phyloP scores from a whole-genome alignment of 345 rosid genomes.

The Euphorbia peplus region DNA sequence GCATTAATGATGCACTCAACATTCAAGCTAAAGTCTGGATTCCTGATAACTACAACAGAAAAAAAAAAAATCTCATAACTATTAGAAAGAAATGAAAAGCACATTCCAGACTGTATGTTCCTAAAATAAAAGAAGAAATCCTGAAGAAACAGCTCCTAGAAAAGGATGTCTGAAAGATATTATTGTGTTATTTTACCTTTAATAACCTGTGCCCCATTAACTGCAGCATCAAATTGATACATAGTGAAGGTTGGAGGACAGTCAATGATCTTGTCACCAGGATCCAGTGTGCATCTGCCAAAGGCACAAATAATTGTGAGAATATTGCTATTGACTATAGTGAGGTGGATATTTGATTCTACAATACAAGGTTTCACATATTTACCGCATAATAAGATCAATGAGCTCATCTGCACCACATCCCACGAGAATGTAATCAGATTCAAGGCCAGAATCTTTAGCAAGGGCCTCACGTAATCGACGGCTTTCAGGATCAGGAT shows the following conservation, averaged over 20 bases:
- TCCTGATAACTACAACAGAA: conserved; percentile 60
- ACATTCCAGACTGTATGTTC: too few relatives aligned
- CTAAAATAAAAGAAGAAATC: not conserved
- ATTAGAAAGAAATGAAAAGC: too few relatives aligned
- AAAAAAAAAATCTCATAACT: too few relatives aligned
- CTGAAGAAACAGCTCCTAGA: not conserved
- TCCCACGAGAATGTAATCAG: conserved; percentile 82
- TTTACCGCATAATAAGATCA: conserved; percentile 93
- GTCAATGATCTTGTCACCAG: conserved; percentile 90
- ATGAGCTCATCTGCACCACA: conserved; percentile 97
- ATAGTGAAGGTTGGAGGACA: conserved; percentile 98
- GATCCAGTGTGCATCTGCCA: conserved; percentile 84
- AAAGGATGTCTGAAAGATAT: not conserved
- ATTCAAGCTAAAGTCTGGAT: conserved; percentile 80
- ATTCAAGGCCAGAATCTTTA: conserved; percentile 78
- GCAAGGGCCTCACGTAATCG: conserved; percentile 80
- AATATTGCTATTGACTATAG: not conserved
- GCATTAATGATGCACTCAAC: conserved; percentile 66
- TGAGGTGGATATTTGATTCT: not conserved
- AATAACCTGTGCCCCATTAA: conserved; percentile 72
- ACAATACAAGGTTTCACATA: not conserved
- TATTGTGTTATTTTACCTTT: conserved; percentile 49
- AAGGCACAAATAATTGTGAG: conserved; percentile 8
- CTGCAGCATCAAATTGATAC: conserved; percentile 98
- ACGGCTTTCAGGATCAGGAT: conserved; percentile 91